Percentiles rank a stretch among this genome's conserved stretches.
Evolutionary conservation across 371 early-diverging fungal species (phyloP).

Genomic region (Apophysomyces sp.): DNA sequence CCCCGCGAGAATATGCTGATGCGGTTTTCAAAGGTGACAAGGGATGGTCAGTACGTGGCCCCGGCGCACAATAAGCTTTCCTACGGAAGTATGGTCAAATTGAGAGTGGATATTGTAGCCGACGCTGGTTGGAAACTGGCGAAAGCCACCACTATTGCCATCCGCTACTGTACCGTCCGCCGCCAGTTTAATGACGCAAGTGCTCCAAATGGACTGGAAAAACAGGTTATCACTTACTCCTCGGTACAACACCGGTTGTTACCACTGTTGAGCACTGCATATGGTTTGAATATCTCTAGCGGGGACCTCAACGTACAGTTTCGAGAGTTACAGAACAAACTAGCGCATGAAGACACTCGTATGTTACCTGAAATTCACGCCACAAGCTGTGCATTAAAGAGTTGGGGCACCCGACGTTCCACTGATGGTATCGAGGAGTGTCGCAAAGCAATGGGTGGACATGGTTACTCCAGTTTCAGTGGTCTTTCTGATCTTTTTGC

Average conservation of each 20-base stretch:
- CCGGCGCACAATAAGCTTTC: slow-evolving; percentile 60
- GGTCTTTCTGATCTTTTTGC: slow-evolving; percentile 71
- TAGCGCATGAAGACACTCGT: slow-evolving; percentile 42
- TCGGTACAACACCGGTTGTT: slow-evolving; percentile 74
- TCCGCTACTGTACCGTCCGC: slow-evolving; percentile 72
- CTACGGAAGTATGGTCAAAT: slow-evolving; percentile 77
- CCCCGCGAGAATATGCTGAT: slow-evolving; percentile 82
- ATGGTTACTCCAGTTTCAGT: slow-evolving; percentile 75
- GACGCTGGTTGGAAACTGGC: slow-evolving; percentile 51
- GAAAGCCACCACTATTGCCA: slow-evolving; percentile 69
- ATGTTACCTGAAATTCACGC: slow-evolving; percentile 79
- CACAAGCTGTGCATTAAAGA: slow-evolving; percentile 77
- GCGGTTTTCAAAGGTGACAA: slow-evolving; percentile 71
- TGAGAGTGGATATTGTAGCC: slow-evolving; percentile 67
- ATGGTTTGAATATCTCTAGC: slow-evolving; percentile 65
- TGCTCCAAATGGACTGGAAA: slow-evolving; percentile 35
- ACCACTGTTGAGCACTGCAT: slow-evolving; percentile 69
- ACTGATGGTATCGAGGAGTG: slow-evolving; percentile 76
- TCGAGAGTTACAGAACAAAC: slow-evolving; percentile 49
- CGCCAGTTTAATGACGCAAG: slow-evolving; percentile 57
- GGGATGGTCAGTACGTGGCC: slow-evolving; percentile 60
- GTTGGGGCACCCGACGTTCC: slow-evolving; percentile 66
- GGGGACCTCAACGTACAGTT: slow-evolving; percentile 52
- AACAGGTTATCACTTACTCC: slow-evolving; percentile 74
- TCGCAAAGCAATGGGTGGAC: slow-evolving; percentile 82